Evolutionary conservation across 495 filamentous ascomycete species (phyloP), one percentile per base, ranked within the genome.

Genomic region (Coniosporium apollinis): DNA sequence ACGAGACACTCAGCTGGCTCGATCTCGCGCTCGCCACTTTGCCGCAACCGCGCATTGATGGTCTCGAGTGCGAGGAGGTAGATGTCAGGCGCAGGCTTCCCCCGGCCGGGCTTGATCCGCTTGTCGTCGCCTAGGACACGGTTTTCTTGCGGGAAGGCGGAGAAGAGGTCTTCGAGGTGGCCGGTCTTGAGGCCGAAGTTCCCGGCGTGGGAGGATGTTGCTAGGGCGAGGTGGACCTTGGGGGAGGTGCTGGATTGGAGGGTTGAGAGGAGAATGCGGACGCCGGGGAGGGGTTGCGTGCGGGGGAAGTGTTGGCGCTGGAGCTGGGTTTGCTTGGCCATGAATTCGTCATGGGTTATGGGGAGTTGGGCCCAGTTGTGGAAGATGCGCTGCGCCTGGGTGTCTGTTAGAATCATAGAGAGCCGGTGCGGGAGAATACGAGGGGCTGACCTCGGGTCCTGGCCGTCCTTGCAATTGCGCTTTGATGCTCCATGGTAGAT

Each of bases 51-150:
- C 2, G 62, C 62, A 55, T 99, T 99, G 47, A 99, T 77, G 1
- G 73, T 80, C 57, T 81, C 62, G 31, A 99, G 58, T 0, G 91
- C 91, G 1, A 96, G 56, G 10, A 91, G 58, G 50, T 89, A 99
- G 48, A 99, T 99, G 55, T 99, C 91, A 5, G 89, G 89, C 3
- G 84, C 65, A 0, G 89, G 89, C 56, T 99, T 99, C 10, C 89
- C 91, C 8, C 81, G 60, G 0, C 89, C 89, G 17, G 65, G 55
- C 1, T 71, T 62, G 41, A 97, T 85, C 19, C 91, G 69, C 2
- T 63, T 54, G 50, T 99, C 91, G 52, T 99, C 91, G 4, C 89
- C 89, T 2, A 87, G 57, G 0, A 99, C 76, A 28, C 72, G 67
- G 38, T 79, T 72, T 5, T 70, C 54, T 0, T 58, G 48, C 10